Conservation (phyloP, 371 early-diverging fungal species). For the Nematocida sp. region DNA sequence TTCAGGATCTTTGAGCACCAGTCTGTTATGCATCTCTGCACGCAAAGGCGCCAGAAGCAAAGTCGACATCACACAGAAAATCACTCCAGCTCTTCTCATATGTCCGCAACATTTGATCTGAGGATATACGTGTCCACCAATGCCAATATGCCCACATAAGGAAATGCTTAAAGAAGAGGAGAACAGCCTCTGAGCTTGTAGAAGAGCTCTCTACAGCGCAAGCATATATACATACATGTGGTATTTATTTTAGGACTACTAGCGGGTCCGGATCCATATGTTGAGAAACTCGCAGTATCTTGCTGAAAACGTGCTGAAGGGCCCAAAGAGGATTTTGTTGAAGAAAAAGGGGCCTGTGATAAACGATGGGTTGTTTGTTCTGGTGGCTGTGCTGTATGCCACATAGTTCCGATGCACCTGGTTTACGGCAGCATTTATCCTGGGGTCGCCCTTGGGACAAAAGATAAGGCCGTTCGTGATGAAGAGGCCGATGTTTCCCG, state of each 20-base stretch:
- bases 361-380: neutral
- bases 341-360: neutral
- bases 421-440: neutral
- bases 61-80: too few relatives aligned
- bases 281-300: neutral
- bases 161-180: too few relatives aligned
- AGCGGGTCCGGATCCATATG: neutral
- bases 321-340: neutral
- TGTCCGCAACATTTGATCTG: too few relatives aligned
- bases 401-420: neutral
- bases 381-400: neutral
- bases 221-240: too few relatives aligned
- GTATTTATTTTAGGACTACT: neutral
- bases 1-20: neutral
- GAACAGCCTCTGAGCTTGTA: too few relatives aligned
- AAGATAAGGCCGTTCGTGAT: neutral
- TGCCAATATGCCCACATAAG: too few relatives aligned
- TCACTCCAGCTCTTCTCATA: too few relatives aligned
- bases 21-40: neutral
- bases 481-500: neutral
- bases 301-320: neutral
- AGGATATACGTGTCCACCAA: too few relatives aligned
- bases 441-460: neutral
- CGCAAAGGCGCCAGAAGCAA: too few relatives aligned
- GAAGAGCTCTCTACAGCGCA: too few relatives aligned